Evolutionary conservation across 495 filamentous ascomycete species (phyloP).

Genomic region (Xylaria sp.): DNA sequence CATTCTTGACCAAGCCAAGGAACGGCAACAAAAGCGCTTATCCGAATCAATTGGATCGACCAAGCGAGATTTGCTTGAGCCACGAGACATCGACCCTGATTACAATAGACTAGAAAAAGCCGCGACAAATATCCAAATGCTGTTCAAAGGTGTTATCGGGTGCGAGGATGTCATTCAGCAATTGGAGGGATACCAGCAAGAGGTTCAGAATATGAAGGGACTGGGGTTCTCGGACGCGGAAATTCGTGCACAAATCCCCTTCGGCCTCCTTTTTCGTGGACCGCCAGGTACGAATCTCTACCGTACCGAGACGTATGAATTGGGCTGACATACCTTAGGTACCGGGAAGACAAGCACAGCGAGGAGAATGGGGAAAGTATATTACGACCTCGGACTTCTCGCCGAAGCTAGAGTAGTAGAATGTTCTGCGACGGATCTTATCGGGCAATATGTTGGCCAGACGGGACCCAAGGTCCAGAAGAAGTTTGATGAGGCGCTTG

Average conservation of each 20-base stretch:
- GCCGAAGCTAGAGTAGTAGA: constrained; percentile 62
- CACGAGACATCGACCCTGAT: constrained; percentile 72
- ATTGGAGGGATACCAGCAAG: constrained; percentile 66
- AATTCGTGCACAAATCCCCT: constrained; percentile 52
- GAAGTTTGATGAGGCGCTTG: constrained; percentile 64
- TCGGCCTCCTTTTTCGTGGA: constrained; percentile 53
- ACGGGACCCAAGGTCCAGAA: constrained; percentile 68
- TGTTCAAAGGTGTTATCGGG: constrained; percentile 74
- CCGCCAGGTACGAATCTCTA: constrained; percentile 40
- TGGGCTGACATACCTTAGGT: constrained; percentile 47
- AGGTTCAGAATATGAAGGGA: constrained; percentile 58
- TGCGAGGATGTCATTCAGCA: constrained; percentile 66
- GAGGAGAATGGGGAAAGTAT: constrained; percentile 73
- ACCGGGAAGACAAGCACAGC: constrained; percentile 81
- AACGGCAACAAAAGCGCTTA: constrained; percentile 60
- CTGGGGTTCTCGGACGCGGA: constrained; percentile 68
- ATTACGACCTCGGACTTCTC: constrained; percentile 74
- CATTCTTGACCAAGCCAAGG: constrained; percentile 66
- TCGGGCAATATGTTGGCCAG: constrained; percentile 68
- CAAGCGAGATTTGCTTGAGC: constrained; percentile 52
- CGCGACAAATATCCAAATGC: constrained; percentile 56
- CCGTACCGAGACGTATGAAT: constrained; percentile 32
- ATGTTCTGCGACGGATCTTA: constrained; percentile 66
- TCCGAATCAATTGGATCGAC: constrained; percentile 33
- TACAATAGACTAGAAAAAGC: constrained; percentile 62